Evolutionary conservation across 148 eudicot genomes (phyloP).

Genomic region (Silene latifolia): DNA sequence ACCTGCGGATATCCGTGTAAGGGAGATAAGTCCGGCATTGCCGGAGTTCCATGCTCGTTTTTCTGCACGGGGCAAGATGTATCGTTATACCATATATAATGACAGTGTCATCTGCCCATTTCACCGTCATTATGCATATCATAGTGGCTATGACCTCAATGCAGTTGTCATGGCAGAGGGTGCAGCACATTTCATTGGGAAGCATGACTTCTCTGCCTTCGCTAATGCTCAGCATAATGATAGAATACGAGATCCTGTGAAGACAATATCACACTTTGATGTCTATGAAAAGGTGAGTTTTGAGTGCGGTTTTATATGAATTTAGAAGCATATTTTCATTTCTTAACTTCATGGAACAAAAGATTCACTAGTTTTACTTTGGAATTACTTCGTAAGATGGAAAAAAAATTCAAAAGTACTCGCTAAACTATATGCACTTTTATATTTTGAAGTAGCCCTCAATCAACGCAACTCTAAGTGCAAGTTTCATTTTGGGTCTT

Average conservation of each 20-base stretch:
- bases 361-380: background rate
- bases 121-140: slow-evolving; percentile 60
- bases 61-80: slow-evolving; percentile 73
- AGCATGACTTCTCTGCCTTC: slow-evolving; percentile 79
- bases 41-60: slow-evolving; percentile 91
- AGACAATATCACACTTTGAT: slow-evolving; percentile 64
- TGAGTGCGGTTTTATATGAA: background rate
- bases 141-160: slow-evolving; percentile 68
- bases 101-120: slow-evolving; percentile 75
- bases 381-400: background rate
- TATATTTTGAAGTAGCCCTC: background rate
- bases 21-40: slow-evolving; percentile 69
- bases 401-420: background rate
- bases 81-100: slow-evolving; percentile 75
- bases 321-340: slow-evolving; percentile 3
- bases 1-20: slow-evolving; percentile 76
- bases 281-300: slow-evolving; percentile 63
- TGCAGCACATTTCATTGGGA: slow-evolving; percentile 63
- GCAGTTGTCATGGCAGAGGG: slow-evolving; percentile 62
- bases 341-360: background rate
- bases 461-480: background rate
- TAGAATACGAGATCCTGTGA: slow-evolving; percentile 55
- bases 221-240: slow-evolving; percentile 66
- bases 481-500: background rate
- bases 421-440: background rate